These are phyloP conservation scores for Epichloe brachyelytri DNA, from an alignment of 2,329 filamentous ascomycete species.

Conservation along the genomic window DNA sequence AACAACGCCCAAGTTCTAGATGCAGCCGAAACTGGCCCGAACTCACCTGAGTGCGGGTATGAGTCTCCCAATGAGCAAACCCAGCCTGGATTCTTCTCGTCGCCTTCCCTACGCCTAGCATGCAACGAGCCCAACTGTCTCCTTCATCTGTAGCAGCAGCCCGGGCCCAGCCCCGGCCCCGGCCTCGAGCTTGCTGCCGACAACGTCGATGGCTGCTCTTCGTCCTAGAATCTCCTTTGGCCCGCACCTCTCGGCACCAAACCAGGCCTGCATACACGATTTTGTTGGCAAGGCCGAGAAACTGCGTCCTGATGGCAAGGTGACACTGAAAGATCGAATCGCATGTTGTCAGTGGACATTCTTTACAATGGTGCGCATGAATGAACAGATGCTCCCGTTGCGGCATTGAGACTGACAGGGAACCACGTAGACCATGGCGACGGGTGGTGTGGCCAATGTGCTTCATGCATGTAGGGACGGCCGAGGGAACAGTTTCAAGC, in stretches of 20 bases:
- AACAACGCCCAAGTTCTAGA: slow-evolving; percentile 16
- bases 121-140: not conserved
- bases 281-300: slow-evolving; percentile 21
- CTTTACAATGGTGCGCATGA: slow-evolving; percentile 42
- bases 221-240: slow-evolving; percentile 1
- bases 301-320: slow-evolving; percentile 13
- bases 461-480: slow-evolving; percentile 22
- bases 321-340: slow-evolving; percentile 37
- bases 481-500: not conserved
- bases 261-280: slow-evolving; percentile 18
- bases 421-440: slow-evolving; percentile 29
- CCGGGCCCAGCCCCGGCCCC: too few species aligned
- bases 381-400: not conserved
- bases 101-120: slow-evolving; percentile 7
- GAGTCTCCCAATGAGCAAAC: slow-evolving; percentile 26
- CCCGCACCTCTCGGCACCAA: not conserved
- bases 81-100: slow-evolving; percentile 16
- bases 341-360: slow-evolving; percentile 57
- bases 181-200: not conserved
- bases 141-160: not conserved
- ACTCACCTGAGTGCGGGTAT: slow-evolving; percentile 15
- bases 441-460: slow-evolving; percentile 43
- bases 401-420: not conserved
- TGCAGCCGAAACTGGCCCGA: slow-evolving; percentile 5
- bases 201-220: not conserved